Evolutionary conservation across 805 yeast genomes (phyloP).

Genomic region (Saccharomycopsis guyanensis): DNA sequence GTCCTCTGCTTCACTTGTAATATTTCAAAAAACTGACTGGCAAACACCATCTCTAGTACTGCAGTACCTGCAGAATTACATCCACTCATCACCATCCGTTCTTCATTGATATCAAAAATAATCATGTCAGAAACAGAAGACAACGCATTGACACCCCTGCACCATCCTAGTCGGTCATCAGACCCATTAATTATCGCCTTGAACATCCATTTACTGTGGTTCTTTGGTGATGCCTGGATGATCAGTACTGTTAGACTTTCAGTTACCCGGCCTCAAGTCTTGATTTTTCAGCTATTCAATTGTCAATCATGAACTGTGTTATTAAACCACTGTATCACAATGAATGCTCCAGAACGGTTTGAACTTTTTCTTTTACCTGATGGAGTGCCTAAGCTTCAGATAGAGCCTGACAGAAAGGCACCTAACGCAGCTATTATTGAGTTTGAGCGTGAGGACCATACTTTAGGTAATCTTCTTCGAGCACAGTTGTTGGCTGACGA

Average conservation of each 20-base stretch:
- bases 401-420: constrained; percentile 89
- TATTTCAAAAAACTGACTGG: background rate
- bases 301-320: too few relatives aligned
- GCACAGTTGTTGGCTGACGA: constrained; percentile 81
- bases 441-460: constrained; percentile 96
- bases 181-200: background rate
- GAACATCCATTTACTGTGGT: too few relatives aligned
- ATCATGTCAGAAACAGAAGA: background rate
- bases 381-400: constrained; percentile 86
- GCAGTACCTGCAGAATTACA: background rate
- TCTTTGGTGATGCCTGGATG: too few relatives aligned
- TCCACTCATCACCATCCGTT: background rate
- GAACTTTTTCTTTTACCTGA: constrained; percentile 96
- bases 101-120: background rate
- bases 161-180: background rate
- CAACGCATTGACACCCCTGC: background rate
- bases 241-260: background rate
- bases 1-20: background rate
- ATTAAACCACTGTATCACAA: too few relatives aligned
- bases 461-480: constrained; percentile 83
- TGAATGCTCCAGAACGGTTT: constrained; percentile 99
- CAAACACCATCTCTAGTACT: background rate
- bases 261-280: background rate
- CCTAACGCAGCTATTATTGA: constrained; percentile 91
- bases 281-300: background rate